Evolutionary conservation across 2,329 filamentous ascomycete species (phyloP).

Genomic region (Allantophomopsis cytisporea): DNA sequence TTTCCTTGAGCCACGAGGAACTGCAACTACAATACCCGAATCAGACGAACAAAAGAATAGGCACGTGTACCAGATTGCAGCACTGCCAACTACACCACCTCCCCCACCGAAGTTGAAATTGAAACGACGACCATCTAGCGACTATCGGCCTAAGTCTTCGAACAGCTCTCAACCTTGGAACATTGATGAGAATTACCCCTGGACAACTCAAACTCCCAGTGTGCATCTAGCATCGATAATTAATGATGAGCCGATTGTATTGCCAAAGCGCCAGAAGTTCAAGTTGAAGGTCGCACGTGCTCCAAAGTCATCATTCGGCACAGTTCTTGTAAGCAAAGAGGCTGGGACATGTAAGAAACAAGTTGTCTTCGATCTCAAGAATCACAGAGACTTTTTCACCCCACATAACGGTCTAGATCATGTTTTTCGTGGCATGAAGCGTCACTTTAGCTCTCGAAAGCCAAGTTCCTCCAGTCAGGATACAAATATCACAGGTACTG

Average conservation of each 20-base stretch:
- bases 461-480: constrained; percentile 8
- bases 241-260: background rate
- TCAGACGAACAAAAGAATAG: background rate
- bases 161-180: constrained; percentile 9
- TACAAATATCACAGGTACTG: background rate
- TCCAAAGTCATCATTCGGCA: constrained; percentile 14
- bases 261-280: constrained; percentile 6
- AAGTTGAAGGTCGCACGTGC: constrained; percentile 13
- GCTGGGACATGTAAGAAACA: constrained; percentile 7
- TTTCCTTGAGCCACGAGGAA: background rate
- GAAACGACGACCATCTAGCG: constrained; percentile 4
- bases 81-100: background rate
- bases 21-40: background rate
- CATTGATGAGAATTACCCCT: constrained; percentile 10
- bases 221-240: constrained; percentile 2
- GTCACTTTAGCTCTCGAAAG: constrained; percentile 9
- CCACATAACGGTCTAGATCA: constrained; percentile 12
- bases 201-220: constrained; percentile 5
- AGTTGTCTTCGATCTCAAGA: constrained; percentile 12
- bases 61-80: background rate
- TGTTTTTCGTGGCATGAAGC: constrained; percentile 11
- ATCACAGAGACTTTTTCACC: constrained; percentile 17
- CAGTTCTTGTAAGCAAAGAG: constrained; percentile 14
- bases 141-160: constrained; percentile 2
- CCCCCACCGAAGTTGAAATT: constrained; percentile 12